phyloP scores from a whole-genome alignment of 2,329 filamentous ascomycete genomes.

The Talaromyces sp. region DNA sequence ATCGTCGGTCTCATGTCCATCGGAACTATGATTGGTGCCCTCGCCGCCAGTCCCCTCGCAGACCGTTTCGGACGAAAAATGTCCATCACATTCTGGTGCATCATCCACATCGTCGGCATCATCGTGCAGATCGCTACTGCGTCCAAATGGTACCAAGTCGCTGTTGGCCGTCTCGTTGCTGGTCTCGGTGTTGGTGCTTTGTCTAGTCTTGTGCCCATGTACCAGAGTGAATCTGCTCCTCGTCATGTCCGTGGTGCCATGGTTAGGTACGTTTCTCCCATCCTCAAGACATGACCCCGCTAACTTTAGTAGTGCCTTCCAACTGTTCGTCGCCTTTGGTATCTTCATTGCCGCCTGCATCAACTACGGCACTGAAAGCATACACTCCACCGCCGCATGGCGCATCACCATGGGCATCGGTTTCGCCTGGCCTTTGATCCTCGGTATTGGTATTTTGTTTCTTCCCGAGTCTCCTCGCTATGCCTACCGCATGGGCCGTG shows the following conservation, averaged over 20 bases:
- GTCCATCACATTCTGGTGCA: conserved; percentile 47
- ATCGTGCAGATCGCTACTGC: conserved; percentile 48
- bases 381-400: conserved; percentile 48
- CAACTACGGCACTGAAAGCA: conserved; percentile 48
- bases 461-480: conserved; percentile 60
- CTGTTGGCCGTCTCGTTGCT: conserved; percentile 48
- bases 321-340: conserved; percentile 52
- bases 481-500: conserved; percentile 55
- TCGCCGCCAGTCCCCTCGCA: conserved; percentile 46
- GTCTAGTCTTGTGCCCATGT: conserved; percentile 50
- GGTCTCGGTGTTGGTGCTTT: conserved; percentile 51
- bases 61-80: conserved; percentile 47
- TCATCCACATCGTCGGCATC: conserved; percentile 48
- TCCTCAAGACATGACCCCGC: background rate
- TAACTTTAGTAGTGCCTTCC: conserved; percentile 41
- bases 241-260: conserved; percentile 50
- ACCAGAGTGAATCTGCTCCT: conserved; percentile 49
- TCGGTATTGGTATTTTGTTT: conserved; percentile 56
- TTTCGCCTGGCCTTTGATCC: conserved; percentile 57
- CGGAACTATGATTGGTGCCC: conserved; percentile 45
- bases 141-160: conserved; percentile 46
- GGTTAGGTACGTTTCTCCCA: conserved; percentile 32
- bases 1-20: conserved; percentile 49
- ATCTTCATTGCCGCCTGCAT: conserved; percentile 51
- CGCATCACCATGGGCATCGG: conserved; percentile 57